Conservation (phyloP, 345 rosid species). For the Eucalyptus victrix region DNA sequence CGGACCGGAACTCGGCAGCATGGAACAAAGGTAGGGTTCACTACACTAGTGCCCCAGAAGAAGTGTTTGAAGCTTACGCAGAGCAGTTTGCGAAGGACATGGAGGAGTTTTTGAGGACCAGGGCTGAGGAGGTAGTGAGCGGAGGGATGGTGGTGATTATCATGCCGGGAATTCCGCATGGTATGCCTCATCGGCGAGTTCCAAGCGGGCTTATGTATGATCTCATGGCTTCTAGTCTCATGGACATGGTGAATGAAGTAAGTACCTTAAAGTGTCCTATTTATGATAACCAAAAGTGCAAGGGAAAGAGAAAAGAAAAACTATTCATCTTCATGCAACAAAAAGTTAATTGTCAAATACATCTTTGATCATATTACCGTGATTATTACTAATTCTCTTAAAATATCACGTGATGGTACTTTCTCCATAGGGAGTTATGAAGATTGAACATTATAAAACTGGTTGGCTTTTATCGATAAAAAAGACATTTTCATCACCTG, state of each 20-base stretch:
- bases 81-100: constrained; percentile 3
- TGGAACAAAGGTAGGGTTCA: constrained; percentile 10
- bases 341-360: background rate
- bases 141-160: constrained; percentile 8
- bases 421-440: background rate
- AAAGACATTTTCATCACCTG: background rate
- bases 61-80: constrained; percentile 6
- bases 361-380: background rate
- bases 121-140: constrained; percentile 4
- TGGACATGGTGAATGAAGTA: constrained; percentile 12
- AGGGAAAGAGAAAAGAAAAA: background rate
- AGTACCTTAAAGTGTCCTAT: background rate
- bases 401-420: background rate
- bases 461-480: background rate
- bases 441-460: background rate
- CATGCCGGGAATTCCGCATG: constrained; percentile 7
- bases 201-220: constrained; percentile 5
- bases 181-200: background rate
- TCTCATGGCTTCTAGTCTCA: constrained; percentile 5
- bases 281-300: background rate
- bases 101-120: background rate
- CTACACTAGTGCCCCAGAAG: background rate
- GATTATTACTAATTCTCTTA: background rate
- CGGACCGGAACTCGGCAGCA: background rate
- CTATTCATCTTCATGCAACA: background rate